phyloP scores from a whole-genome alignment of 2,329 filamentous ascomycete genomes.

The Epichloe uncinata region DNA sequence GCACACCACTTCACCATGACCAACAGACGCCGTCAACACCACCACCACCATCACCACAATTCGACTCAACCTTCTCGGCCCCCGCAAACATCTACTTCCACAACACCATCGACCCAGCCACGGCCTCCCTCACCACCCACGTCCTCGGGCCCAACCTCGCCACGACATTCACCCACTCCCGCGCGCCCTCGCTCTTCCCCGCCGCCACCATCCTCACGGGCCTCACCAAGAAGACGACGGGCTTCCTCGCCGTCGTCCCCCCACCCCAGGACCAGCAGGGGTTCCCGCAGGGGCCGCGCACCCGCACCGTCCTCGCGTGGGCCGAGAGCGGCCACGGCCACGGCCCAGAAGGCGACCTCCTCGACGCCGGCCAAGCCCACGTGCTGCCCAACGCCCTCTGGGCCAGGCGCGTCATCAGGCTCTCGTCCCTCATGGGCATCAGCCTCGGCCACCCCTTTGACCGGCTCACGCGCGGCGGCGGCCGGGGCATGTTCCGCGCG shows the following conservation, averaged over 20 bases:
- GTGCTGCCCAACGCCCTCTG: constrained; percentile 20
- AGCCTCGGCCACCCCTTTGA: constrained; percentile 19
- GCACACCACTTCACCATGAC: neutral
- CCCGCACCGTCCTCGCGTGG: constrained; percentile 17
- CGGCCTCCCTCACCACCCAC: constrained; percentile 15
- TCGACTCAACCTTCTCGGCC: constrained; percentile 11
- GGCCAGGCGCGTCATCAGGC: constrained; percentile 15
- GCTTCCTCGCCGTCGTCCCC: constrained; percentile 17
- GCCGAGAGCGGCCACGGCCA: constrained; percentile 22
- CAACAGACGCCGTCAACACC: neutral
- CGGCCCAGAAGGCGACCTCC: constrained; percentile 16
- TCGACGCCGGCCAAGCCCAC: constrained; percentile 10
- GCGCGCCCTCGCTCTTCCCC: constrained; percentile 5
- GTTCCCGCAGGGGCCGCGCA: no score
- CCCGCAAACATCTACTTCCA: constrained; percentile 17
- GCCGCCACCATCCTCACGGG: constrained; percentile 2
- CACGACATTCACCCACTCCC: constrained; percentile 17
- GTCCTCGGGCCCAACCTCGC: constrained; percentile 20
- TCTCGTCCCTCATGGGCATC: constrained; percentile 18
- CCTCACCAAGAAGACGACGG: constrained; percentile 18
- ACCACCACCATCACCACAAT: constrained; percentile 4
- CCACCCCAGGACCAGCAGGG: no score
- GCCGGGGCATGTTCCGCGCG: constrained; percentile 16
- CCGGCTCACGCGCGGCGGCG: neutral
- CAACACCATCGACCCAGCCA: constrained; percentile 15